These are phyloP conservation scores for Stephanodiscus minutulus DNA, from an alignment of 108 stramenopile genomes.

Conservation along the genomic window DNA sequence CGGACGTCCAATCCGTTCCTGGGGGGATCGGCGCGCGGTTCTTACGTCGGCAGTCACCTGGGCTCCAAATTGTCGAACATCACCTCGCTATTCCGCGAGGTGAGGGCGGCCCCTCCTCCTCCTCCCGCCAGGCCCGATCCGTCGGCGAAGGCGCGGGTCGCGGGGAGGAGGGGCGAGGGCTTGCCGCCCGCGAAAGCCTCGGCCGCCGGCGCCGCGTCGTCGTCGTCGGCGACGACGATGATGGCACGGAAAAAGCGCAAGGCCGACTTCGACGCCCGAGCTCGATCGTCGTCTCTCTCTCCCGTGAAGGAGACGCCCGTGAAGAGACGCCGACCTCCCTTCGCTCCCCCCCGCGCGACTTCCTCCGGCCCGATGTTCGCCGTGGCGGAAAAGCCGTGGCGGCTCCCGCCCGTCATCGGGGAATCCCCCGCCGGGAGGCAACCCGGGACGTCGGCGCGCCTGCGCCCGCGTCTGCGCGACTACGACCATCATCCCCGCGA, in stretches of 20 bases:
- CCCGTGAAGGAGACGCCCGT: slow-evolving; percentile 26
- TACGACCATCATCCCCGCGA: too few relatives aligned
- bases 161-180: slow-evolving; percentile 1
- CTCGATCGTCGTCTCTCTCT: not conserved
- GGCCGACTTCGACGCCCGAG: not conserved
- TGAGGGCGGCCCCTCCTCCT: too few relatives aligned
- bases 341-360: not conserved
- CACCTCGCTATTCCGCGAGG: slow-evolving; percentile 46
- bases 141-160: not conserved
- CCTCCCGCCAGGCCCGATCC: slow-evolving; percentile 20
- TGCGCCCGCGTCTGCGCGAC: not conserved
- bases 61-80: slow-evolving; percentile 50
- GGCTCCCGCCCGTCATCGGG: slow-evolving; percentile 13
- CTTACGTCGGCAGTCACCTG: slow-evolving; percentile 47
- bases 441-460: not conserved
- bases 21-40: slow-evolving; percentile 44
- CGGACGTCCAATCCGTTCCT: slow-evolving; percentile 41
- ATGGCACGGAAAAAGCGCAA: not conserved
- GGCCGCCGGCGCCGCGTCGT: not conserved
- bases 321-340: slow-evolving; percentile 23
- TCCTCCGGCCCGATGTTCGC: not conserved
- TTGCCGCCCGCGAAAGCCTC: slow-evolving; percentile 1
- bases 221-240: slow-evolving; percentile 1
- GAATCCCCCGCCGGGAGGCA: slow-evolving; percentile 30
- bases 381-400: slow-evolving; percentile 10